Evolutionary conservation across 441 rosid genomes (phyloP).

Genomic region (Euphorbia celastroides): DNA sequence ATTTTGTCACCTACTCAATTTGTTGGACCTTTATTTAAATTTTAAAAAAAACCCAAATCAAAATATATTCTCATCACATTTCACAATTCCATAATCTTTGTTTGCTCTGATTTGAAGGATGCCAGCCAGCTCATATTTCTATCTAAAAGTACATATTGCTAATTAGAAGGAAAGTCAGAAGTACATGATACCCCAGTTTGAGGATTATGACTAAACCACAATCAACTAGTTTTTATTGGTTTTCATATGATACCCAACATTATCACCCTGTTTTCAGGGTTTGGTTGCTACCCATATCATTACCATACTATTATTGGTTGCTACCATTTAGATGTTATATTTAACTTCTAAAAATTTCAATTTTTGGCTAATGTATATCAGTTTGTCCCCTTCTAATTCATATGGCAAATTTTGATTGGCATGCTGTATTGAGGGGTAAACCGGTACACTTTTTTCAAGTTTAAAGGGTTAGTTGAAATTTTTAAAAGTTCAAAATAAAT

Average conservation of each 20-base stretch:
- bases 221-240: not conserved
- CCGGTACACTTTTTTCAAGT: too few species aligned
- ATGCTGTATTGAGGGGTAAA: too few species aligned
- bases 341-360: too few species aligned
- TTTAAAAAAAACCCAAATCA: not conserved
- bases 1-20: constrained; percentile 15
- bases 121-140: constrained; percentile 6
- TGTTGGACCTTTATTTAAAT: not conserved
- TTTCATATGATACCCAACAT: not conserved
- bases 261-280: not conserved
- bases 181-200: not conserved
- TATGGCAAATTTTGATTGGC: too few species aligned
- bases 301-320: too few species aligned
- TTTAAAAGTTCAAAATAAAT: too few species aligned
- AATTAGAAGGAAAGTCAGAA: not conserved
- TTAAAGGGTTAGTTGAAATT: too few species aligned
- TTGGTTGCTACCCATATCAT: not conserved
- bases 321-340: too few species aligned
- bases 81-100: not conserved
- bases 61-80: not conserved
- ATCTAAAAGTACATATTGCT: too few species aligned
- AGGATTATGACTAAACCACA: not conserved
- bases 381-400: too few species aligned
- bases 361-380: too few species aligned
- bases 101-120: not conserved